A percentile compares a stretch with the other conserved stretches of the same genome.
phyloP scores from a whole-genome alignment of 306 rosid species.

The Comarum palustre region DNA sequence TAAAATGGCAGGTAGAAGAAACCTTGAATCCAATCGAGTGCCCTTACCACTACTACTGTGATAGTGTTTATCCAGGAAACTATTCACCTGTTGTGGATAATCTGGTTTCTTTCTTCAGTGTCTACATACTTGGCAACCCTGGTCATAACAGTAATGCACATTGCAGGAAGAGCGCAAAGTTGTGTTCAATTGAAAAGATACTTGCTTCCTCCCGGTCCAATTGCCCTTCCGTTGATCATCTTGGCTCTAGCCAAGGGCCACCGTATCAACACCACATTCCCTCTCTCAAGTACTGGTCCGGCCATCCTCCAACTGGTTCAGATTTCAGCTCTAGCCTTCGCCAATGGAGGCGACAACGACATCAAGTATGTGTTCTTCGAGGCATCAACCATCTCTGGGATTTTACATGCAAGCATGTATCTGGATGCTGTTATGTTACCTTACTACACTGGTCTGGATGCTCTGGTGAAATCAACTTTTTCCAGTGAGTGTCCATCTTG shows the following conservation, averaged over 20 bases:
- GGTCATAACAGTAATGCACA: slow-evolving; percentile 41
- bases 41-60: slow-evolving; percentile 88
- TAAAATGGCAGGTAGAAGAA: slow-evolving; percentile 92
- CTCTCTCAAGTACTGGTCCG: slow-evolving; percentile 66
- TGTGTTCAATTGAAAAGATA: slow-evolving; percentile 37
- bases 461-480: slow-evolving; percentile 48
- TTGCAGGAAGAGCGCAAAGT: slow-evolving; percentile 30
- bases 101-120: slow-evolving; percentile 45
- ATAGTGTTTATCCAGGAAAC: slow-evolving; percentile 60
- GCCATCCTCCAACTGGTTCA: slow-evolving; percentile 71
- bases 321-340: slow-evolving; percentile 64
- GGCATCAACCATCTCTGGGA: slow-evolving; percentile 77
- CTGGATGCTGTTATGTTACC: slow-evolving; percentile 70
- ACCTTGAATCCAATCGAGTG: slow-evolving; percentile 63
- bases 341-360: slow-evolving; percentile 45
- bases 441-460: slow-evolving; percentile 80
- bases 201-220: slow-evolving; percentile 71
- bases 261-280: slow-evolving; percentile 61
- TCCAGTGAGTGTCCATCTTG: slow-evolving; percentile 80
- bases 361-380: slow-evolving; percentile 59
- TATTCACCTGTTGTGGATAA: slow-evolving; percentile 55
- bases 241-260: slow-evolving; percentile 66
- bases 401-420: slow-evolving; percentile 77
- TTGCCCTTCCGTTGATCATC: slow-evolving; percentile 71
- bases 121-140: slow-evolving; percentile 64